phyloP scores from a whole-genome alignment of 106 monocot species.

The Apostasia shenzhenica region DNA sequence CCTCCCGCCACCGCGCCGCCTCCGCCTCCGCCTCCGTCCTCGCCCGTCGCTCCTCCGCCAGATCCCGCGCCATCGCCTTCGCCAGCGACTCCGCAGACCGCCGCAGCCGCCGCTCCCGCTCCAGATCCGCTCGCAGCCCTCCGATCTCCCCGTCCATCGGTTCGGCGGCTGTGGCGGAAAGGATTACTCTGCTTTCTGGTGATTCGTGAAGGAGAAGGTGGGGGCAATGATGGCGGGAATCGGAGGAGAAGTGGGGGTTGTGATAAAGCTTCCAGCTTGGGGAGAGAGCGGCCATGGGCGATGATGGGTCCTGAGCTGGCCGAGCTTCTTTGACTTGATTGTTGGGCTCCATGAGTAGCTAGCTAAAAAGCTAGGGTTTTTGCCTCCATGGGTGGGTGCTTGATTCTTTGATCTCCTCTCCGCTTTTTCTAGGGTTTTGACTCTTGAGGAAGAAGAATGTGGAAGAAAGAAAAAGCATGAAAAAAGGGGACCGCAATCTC shows the following conservation, averaged over 20 bases:
- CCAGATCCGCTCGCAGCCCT: conserved; percentile 35
- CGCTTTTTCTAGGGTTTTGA: too few species aligned
- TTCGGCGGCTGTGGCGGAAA: background rate
- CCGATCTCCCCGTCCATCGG: conserved; percentile 6
- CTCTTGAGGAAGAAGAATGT: too few species aligned
- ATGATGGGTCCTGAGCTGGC: too few species aligned
- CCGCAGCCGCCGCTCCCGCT: conserved; percentile 43
- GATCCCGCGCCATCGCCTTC: conserved; percentile 22
- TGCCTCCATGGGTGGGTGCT: too few species aligned
- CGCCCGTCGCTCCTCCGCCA: conserved; percentile 26
- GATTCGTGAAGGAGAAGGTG: background rate
- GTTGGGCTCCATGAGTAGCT: too few species aligned
- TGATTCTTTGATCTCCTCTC: too few species aligned
- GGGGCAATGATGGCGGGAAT: background rate
- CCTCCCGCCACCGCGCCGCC: conserved; percentile 4
- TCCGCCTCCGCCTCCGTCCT: conserved; percentile 20
- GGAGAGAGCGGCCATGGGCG: background rate
- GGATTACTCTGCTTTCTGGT: background rate
- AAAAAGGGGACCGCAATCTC: too few species aligned
- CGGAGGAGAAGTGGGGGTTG: conserved; percentile 35
- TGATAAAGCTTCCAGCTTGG: conserved; percentile 45
- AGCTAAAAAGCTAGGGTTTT: too few species aligned
- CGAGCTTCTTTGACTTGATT: too few species aligned
- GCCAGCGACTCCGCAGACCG: conserved; percentile 31
- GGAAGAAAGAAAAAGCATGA: too few species aligned